Percentiles rank a stretch among this genome's conserved stretches.
Evolutionary conservation across 495 filamentous ascomycete genomes (phyloP).

Genomic region (Tuber calosporum): DNA sequence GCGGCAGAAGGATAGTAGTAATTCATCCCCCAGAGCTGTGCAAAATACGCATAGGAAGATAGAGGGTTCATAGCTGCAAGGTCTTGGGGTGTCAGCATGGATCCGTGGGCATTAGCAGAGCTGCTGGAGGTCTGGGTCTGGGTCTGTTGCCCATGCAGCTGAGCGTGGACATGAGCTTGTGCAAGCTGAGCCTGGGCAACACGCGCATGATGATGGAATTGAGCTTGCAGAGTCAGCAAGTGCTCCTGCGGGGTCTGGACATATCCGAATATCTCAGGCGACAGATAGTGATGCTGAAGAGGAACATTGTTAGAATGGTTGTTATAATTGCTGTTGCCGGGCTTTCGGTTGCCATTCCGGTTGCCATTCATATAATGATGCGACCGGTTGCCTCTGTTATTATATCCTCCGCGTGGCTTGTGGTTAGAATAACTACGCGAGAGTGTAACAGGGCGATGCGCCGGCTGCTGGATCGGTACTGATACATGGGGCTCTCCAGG

Average conservation of each 20-base stretch:
- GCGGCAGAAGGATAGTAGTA: conserved; percentile 46
- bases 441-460: conserved; percentile 54
- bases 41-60: conserved; percentile 45
- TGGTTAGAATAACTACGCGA: conserved; percentile 49
- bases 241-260: conserved; percentile 34
- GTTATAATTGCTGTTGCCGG: conserved; percentile 45
- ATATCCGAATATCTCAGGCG: conserved; percentile 37
- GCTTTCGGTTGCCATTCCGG: conserved; percentile 53
- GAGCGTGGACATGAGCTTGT: conserved; percentile 52
- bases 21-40: conserved; percentile 48
- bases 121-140: conserved; percentile 46
- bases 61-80: conserved; percentile 46
- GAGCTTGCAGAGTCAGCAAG: conserved; percentile 42
- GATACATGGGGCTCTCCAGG: conserved; percentile 71
- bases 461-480: conserved; percentile 61
- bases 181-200: conserved; percentile 48
- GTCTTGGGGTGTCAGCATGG: conserved; percentile 28
- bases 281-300: conserved; percentile 29
- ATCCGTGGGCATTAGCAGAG: conserved; percentile 47
- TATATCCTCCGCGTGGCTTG: conserved; percentile 49
- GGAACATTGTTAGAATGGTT: conserved; percentile 38
- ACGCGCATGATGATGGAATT: conserved; percentile 64
- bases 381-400: conserved; percentile 54
- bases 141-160: conserved; percentile 49
- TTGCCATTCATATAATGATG: conserved; percentile 48